Conservation (phyloP, 2,329 filamentous ascomycete genomes). For the Claviceps sorghi region DNA sequence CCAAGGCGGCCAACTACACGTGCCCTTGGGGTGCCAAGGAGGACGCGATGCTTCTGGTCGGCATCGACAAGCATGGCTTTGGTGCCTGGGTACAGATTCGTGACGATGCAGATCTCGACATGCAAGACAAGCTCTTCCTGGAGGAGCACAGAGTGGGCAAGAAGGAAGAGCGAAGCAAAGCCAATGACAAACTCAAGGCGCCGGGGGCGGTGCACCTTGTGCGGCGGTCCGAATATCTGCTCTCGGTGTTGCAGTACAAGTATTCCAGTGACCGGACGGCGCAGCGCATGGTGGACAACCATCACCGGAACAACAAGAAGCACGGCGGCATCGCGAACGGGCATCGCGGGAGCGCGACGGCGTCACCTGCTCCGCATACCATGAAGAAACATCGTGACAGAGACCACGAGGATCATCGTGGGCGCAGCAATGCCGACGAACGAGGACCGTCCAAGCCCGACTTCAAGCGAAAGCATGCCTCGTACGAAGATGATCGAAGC, state of each 20-base stretch:
- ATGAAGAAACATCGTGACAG: slow-evolving; percentile 31
- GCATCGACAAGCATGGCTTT: slow-evolving; percentile 85
- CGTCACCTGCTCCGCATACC: slow-evolving; percentile 51
- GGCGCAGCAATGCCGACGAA: slow-evolving; percentile 36
- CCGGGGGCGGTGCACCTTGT: slow-evolving; percentile 96
- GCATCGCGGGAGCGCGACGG: slow-evolving; percentile 48
- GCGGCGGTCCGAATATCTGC: slow-evolving; percentile 81
- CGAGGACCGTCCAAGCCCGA: slow-evolving; percentile 37
- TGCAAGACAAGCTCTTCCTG: slow-evolving; percentile 84
- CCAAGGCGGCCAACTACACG: slow-evolving; percentile 80
- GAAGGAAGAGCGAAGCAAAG: slow-evolving; percentile 78
- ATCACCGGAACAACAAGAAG: slow-evolving; percentile 91
- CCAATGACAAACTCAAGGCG: slow-evolving; percentile 67
- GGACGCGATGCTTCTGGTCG: slow-evolving; percentile 92
- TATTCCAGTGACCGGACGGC: slow-evolving; percentile 63
- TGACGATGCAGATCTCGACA: slow-evolving; percentile 73
- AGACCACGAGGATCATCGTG: slow-evolving; percentile 36
- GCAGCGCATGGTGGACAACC: slow-evolving; percentile 74
- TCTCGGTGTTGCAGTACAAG: slow-evolving; percentile 82
- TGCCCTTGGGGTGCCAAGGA: slow-evolving; percentile 87
- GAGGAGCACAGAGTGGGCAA: slow-evolving; percentile 98
- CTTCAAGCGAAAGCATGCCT: slow-evolving; percentile 46
- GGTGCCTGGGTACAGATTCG: slow-evolving; percentile 92
- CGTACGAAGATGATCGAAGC: slow-evolving; percentile 28
- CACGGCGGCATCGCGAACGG: slow-evolving; percentile 37